phyloP scores from a whole-genome alignment of 2,329 filamentous ascomycete species.

The Stachybotrys chlorohalonatus region DNA sequence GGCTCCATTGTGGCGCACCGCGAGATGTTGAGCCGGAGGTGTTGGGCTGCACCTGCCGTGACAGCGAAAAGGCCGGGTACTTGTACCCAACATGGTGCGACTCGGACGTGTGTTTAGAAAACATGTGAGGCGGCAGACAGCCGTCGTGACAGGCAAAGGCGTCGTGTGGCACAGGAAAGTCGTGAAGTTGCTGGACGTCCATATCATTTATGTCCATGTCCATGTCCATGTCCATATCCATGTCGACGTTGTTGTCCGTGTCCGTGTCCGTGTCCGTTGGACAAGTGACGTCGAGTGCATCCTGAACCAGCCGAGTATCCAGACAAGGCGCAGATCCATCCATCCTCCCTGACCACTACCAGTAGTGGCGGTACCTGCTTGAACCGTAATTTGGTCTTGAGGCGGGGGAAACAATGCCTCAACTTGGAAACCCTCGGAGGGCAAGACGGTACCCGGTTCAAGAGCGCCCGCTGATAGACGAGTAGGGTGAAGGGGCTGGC shows the following conservation, averaged over 20 bases:
- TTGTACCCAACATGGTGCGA: not conserved
- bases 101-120: not conserved
- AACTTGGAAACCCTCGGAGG: too few species aligned
- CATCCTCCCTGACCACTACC: not conserved
- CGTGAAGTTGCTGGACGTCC: not conserved
- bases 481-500: too few species aligned
- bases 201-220: not conserved
- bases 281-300: slow-evolving; percentile 3
- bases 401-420: too few species aligned
- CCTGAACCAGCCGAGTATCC: slow-evolving; percentile 3
- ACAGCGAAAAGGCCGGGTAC: not conserved
- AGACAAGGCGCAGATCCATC: slow-evolving; percentile 12
- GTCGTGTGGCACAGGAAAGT: not conserved
- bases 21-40: not conserved
- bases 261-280: slow-evolving; percentile 4
- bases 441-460: too few species aligned
- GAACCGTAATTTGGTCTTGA: too few species aligned
- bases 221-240: not conserved
- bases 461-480: too few species aligned
- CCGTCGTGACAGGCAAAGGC: not conserved
- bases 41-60: not conserved
- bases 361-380: too few species aligned
- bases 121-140: not conserved
- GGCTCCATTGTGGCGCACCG: not conserved
- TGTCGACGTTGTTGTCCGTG: not conserved